Evolutionary conservation across 2,329 filamentous ascomycete genomes (phyloP).

Genomic region (Pseudopyricularia cyperi): DNA sequence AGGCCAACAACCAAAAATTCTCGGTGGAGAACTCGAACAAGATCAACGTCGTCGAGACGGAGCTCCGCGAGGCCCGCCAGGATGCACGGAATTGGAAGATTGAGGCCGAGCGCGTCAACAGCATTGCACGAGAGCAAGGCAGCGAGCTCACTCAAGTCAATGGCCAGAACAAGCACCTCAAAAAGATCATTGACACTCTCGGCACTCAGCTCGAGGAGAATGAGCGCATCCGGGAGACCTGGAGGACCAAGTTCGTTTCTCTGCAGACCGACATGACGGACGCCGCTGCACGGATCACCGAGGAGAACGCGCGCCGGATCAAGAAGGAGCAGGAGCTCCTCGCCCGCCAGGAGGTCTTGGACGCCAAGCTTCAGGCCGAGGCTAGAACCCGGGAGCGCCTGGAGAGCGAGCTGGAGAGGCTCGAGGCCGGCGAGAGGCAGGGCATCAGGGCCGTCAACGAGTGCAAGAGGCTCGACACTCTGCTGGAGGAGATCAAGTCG

Average conservation of each 20-base stretch:
- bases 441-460: constrained; percentile 52
- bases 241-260: constrained; percentile 71
- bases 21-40: constrained; percentile 43
- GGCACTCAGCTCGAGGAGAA: constrained; percentile 75
- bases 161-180: constrained; percentile 59
- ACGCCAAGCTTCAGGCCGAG: constrained; percentile 64
- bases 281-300: constrained; percentile 65
- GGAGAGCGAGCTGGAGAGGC: constrained; percentile 51
- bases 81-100: constrained; percentile 48
- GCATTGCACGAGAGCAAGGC: constrained; percentile 33
- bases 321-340: constrained; percentile 69
- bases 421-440: constrained; percentile 51
- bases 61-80: constrained; percentile 41
- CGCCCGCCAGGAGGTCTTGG: constrained; percentile 68
- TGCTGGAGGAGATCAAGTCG: constrained; percentile 42
- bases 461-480: constrained; percentile 43
- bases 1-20: constrained; percentile 40
- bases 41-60: constrained; percentile 37
- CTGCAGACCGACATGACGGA: constrained; percentile 78
- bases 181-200: constrained; percentile 59
- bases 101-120: constrained; percentile 46
- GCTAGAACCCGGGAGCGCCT: constrained; percentile 54
- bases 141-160: constrained; percentile 33
- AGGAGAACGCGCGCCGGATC: constrained; percentile 68
- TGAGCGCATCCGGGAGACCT: constrained; percentile 68